Base-by-base conservation (phyloP, 805 yeast species). In the Sugiyamaella americana region DNA sequence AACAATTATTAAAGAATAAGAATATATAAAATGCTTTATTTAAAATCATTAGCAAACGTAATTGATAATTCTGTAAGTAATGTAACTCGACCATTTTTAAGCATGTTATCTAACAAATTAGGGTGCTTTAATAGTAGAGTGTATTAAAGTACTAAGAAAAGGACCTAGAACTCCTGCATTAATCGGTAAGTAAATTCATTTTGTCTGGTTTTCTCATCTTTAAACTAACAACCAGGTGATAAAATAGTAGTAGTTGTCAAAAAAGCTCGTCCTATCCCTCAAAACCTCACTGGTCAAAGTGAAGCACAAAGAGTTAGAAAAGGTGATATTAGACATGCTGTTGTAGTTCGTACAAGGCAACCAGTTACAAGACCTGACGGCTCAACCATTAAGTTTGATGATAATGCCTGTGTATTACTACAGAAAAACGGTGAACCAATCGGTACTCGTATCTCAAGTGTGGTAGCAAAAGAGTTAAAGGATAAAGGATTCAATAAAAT, bases 311-410 rank as follows among this genome's bases (percentile, higher is more conserved):
- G 91, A 65, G 96, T 91, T 37, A 87, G 89, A 66, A 83, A 93
- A 69, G 95, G 97, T 57, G 98, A 93, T 62, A 87, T 93, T 45
- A 84, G 93, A 49, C 91, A 94, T 60, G 98, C 97, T 3, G 91
- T 93, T 24, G 84, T 93, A 37, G 97, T 89, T 17, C 82, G 98
- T 66, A 87, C 97, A 0, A 88, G 82, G 68, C 87, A 87, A 53
- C 78, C 79, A 46, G 77, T 77, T 52, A 74, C 75, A 58, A 79
- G 98, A 62, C 75, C 82, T 2, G 98, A 93, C 63, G 98, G 98
- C 2, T 75, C 95, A 1, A 79, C 79, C 19, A 75, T 93, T 23
- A 73, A 84, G 56, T 93, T 93, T 63, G 96, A 89, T 63, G 98
- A 93, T 67, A 93, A 91, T 65, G 98, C 98, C 1, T 89, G 98